Evolutionary conservation across 331 rosid genomes (phyloP).

Genomic region (Malus hybrid): DNA sequence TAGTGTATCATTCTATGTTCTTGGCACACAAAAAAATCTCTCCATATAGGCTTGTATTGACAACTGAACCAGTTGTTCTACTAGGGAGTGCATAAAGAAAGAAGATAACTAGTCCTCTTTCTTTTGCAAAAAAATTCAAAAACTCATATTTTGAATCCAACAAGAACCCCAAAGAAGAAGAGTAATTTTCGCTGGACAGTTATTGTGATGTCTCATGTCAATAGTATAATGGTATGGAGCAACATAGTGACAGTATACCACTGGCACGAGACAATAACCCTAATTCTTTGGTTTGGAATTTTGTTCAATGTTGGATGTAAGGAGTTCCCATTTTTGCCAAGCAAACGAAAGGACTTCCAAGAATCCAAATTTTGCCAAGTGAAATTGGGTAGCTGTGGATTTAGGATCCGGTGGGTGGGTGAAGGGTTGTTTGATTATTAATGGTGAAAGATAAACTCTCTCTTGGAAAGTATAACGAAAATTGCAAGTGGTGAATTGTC

Average conservation of each 20-base stretch:
- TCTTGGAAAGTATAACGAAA: neutral
- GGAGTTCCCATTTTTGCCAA: slow-evolving; percentile 19
- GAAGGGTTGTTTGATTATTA: slow-evolving; percentile 31
- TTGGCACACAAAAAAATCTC: neutral
- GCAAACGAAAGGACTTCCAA: slow-evolving; percentile 22
- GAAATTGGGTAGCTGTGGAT: slow-evolving; percentile 23
- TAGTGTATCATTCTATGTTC: no score
- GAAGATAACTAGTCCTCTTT: neutral
- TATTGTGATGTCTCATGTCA: no score
- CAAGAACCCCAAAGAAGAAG: neutral
- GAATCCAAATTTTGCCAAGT: slow-evolving; percentile 31
- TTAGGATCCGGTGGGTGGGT: slow-evolving; percentile 28
- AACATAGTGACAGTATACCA: no score
- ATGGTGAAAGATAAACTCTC: slow-evolving; percentile 14
- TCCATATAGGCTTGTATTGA: neutral
- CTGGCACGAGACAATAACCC: neutral
- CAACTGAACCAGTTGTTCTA: slow-evolving; percentile 4
- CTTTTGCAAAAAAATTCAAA: neutral
- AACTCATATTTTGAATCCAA: neutral
- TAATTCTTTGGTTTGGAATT: neutral
- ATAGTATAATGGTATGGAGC: no score
- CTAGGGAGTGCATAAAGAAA: neutral
- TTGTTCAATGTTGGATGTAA: slow-evolving; percentile 2
- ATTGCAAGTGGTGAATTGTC: neutral
- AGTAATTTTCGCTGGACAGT: no score